Evolutionary conservation across 2,329 filamentous ascomycete genomes (phyloP).

Genomic region (Boeremia exigua): DNA sequence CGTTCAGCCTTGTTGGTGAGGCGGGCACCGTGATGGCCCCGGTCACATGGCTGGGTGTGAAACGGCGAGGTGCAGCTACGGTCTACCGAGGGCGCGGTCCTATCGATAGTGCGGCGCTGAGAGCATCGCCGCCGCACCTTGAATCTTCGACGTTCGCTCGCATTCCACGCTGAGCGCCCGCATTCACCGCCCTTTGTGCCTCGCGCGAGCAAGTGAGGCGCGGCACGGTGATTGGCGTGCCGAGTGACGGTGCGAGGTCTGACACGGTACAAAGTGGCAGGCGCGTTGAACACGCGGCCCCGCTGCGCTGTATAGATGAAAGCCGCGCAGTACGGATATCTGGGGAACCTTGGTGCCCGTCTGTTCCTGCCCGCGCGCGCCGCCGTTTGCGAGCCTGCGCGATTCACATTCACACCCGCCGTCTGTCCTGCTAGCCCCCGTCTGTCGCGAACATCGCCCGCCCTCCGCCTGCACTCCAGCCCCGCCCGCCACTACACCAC

Average conservation of each 20-base stretch:
- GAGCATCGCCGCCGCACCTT: constrained; percentile 5
- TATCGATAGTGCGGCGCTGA: constrained; percentile 3
- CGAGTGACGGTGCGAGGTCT: constrained; percentile 4
- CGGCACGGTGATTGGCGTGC: constrained; percentile 7
- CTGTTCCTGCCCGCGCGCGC: no score
- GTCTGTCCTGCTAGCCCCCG: constrained; percentile 4
- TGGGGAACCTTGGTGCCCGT: constrained; percentile 24
- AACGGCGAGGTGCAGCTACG: not conserved
- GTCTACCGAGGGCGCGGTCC: constrained; percentile 12
- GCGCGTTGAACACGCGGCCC: constrained; percentile 12
- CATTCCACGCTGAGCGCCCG: constrained; percentile 14
- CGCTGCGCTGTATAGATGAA: constrained; percentile 27
- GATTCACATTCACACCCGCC: constrained; percentile 21
- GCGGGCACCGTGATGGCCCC: no score
- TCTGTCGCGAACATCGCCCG: constrained; percentile 2
- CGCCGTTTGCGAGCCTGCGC: no score
- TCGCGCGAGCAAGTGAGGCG: not conserved
- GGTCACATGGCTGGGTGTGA: no score
- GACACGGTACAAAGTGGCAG: constrained; percentile 6
- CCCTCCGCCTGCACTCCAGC: constrained; percentile 5
- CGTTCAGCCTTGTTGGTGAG: no score
- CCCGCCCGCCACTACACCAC: constrained; percentile 1
- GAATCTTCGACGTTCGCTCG: constrained; percentile 9
- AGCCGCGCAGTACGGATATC: constrained; percentile 16
- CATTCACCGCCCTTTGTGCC: constrained; percentile 29